Evolutionary conservation across 208 protist species (phyloP).

Genomic region (Acanthamoeba lenticulata): DNA sequence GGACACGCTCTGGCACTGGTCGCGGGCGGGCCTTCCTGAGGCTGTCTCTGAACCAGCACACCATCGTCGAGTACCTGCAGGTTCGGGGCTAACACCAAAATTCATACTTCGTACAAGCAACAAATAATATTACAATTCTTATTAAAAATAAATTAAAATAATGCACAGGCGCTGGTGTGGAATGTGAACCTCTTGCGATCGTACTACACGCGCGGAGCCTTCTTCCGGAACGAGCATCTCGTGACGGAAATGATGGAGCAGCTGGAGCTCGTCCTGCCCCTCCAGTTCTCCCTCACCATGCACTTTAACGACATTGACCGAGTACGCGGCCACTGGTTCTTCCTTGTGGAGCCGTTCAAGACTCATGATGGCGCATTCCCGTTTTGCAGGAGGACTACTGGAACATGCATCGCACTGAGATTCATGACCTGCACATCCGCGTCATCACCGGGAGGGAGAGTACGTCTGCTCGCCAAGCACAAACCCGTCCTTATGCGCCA

Average conservation of each 20-base stretch:
- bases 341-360: neutral
- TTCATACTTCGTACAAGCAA: neutral
- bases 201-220: conserved; percentile 13
- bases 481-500: too few relatives aligned
- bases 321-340: neutral
- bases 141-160: too few relatives aligned
- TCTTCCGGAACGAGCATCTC: conserved; percentile 38
- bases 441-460: conserved; percentile 38
- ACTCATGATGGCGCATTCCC: neutral
- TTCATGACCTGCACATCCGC: conserved; percentile 28
- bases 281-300: conserved; percentile 55
- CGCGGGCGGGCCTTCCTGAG: neutral
- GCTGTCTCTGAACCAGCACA: neutral
- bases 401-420: neutral
- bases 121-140: too few relatives aligned
- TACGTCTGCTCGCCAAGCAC: neutral
- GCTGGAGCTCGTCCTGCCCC: conserved; percentile 9
- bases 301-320: conserved; percentile 3
- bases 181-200: neutral
- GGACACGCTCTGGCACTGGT: neutral
- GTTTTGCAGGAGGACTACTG: conserved; percentile 29
- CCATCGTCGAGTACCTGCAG: conserved; percentile 33
- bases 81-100: neutral
- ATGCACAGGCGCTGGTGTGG: conserved; percentile 27
- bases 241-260: conserved; percentile 30